phyloP scores from a whole-genome alignment of 2,329 filamentous ascomycete genomes.

The Neonectria faginata region DNA sequence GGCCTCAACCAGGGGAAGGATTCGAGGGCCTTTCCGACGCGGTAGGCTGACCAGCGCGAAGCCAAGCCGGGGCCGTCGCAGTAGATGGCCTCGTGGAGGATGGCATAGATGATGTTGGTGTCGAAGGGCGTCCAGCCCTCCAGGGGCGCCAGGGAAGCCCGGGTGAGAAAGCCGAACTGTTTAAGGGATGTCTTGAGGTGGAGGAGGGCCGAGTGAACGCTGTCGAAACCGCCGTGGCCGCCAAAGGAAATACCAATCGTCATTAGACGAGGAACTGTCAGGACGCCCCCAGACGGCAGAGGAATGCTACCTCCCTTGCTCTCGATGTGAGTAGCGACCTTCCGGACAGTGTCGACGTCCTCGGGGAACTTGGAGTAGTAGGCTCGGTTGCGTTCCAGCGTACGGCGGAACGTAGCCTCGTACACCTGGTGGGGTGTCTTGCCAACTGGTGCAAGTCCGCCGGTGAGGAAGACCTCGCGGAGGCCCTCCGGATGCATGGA shows the following conservation, averaged over 20 bases:
- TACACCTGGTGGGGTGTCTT: slow-evolving; percentile 81
- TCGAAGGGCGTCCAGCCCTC: slow-evolving; percentile 79
- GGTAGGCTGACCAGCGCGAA: slow-evolving; percentile 81
- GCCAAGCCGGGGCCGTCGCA: slow-evolving; percentile 73
- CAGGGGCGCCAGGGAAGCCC: slow-evolving; percentile 75
- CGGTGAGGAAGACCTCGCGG: slow-evolving; percentile 85
- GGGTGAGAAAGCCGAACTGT: slow-evolving; percentile 79
- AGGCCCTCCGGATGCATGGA: slow-evolving; percentile 82
- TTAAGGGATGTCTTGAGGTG: slow-evolving; percentile 78
- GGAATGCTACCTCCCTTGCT: slow-evolving; percentile 65
- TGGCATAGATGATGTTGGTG: slow-evolving; percentile 81
- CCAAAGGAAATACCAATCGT: slow-evolving; percentile 84
- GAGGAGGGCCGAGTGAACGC: slow-evolving; percentile 79
- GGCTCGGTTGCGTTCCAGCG: slow-evolving; percentile 76
- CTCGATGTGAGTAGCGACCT: slow-evolving; percentile 73
- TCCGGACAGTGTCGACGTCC: slow-evolving; percentile 76
- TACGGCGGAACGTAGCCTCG: slow-evolving; percentile 74
- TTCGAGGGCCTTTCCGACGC: slow-evolving; percentile 64
- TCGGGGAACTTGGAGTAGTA: slow-evolving; percentile 91
- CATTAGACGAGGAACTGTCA: slow-evolving; percentile 81
- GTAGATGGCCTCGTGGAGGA: slow-evolving; percentile 91
- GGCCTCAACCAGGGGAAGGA: slow-evolving; percentile 65
- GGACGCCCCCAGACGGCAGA: slow-evolving; percentile 76
- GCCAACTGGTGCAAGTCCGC: slow-evolving; percentile 83
- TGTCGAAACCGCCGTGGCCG: slow-evolving; percentile 80